A percentile compares a stretch with the other conserved stretches of the same genome.
Evolutionary conservation across 2,329 filamentous ascomycete species (phyloP).

Genomic region (Raffaelea arxii): DNA sequence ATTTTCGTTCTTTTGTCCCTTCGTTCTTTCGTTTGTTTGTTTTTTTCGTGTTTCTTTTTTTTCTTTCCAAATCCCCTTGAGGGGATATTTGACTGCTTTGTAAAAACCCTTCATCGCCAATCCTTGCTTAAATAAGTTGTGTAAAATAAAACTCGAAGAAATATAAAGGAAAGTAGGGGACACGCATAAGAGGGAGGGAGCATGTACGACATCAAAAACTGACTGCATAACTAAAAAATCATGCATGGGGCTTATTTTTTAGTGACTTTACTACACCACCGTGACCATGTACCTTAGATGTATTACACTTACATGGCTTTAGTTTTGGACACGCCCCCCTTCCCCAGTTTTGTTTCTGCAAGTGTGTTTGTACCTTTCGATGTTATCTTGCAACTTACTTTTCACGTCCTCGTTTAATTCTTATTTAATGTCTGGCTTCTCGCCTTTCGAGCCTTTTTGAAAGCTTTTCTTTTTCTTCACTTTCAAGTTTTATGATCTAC

Average conservation of each 20-base stretch:
- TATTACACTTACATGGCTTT: not conserved
- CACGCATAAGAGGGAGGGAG: too few species aligned
- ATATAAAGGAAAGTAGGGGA: too few species aligned
- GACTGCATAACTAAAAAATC: not conserved
- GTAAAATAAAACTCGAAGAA: too few species aligned
- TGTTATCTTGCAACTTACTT: not conserved
- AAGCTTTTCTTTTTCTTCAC: not conserved
- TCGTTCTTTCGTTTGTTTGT: not conserved
- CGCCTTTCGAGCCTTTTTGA: not conserved
- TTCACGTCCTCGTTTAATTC: not conserved
- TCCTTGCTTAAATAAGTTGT: too few species aligned
- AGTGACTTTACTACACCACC: not conserved
- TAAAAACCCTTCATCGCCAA: too few species aligned
- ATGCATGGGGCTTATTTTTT: not conserved
- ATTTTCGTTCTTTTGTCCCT: too few species aligned
- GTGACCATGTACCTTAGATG: not conserved
- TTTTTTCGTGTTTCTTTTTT: not conserved
- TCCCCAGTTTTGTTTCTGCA: not conserved
- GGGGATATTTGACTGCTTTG: too few species aligned
- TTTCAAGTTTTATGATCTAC: too few species aligned
- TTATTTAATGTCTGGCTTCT: not conserved
- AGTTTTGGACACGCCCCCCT: not conserved
- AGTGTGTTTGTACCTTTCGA: not conserved
- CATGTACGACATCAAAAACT: too few species aligned
- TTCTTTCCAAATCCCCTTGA: not conserved